These are phyloP conservation scores for Aristolochia californica DNA, from an alignment of 164 flowering plant species.

Conservation along the genomic window DNA sequence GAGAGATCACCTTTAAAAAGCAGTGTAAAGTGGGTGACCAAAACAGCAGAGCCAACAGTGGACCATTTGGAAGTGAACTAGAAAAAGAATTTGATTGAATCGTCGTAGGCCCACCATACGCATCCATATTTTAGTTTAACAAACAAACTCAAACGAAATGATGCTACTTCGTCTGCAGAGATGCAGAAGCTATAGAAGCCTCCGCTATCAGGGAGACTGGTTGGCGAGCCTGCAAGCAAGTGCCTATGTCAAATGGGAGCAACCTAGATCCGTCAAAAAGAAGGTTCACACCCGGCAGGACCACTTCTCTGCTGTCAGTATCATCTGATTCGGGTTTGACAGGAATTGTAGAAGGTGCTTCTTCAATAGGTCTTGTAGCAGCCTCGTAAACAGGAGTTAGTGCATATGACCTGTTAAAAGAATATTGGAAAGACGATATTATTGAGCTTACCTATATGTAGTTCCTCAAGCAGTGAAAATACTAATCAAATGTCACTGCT, in stretches of 20 bases:
- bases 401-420: slow-evolving; percentile 72
- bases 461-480: no score
- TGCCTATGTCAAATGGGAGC: slow-evolving; percentile 83
- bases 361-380: slow-evolving; percentile 61
- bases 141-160: no score
- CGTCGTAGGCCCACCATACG: not conserved
- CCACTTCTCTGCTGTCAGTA: slow-evolving; percentile 58
- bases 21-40: no score
- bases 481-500: no score
- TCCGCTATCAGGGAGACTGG: slow-evolving; percentile 81
- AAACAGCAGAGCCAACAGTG: no score
- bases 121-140: no score
- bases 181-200: slow-evolving; percentile 66
- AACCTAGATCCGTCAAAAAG: slow-evolving; percentile 81
- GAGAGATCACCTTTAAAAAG: no score
- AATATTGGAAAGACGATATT: not conserved
- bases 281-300: slow-evolving; percentile 82
- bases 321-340: slow-evolving; percentile 63
- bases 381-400: slow-evolving; percentile 75
- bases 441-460: not conserved
- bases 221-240: slow-evolving; percentile 95
- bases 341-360: slow-evolving; percentile 24
- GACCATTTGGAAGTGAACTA: not conserved
- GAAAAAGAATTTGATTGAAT: slow-evolving; percentile 5
- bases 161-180: slow-evolving; percentile 31